Evolutionary conservation across 2,329 filamentous ascomycete species (phyloP), one percentile per base, ranked within the genome.

Genomic region (Alternaria sp.): DNA sequence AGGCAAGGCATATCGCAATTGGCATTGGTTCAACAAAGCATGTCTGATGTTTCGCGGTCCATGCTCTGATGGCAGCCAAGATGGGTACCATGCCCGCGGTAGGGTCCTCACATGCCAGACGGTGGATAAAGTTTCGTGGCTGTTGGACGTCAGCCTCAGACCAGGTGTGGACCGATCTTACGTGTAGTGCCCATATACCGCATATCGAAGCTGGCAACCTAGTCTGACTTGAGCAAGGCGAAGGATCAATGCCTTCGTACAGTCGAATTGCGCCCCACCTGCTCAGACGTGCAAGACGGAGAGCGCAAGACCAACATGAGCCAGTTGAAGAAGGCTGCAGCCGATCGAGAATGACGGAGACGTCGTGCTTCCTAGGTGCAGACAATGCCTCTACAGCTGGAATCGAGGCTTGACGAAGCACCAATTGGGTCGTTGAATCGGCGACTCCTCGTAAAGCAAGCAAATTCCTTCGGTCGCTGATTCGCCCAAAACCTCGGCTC

Each of bases 111-210:
- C 41, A 48, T 32, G 40, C 58, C 30, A 57, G 38, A 48, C 48
- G 54, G 40, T 51, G n/a, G 57, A 67, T 62, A 65, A 67, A 62
- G 67, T 68, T 71, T 66, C 46, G 62, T 61, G 60, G 62, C 60
- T 61, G 63, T 55, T 64, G 57, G 59, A 63, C 65, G 67, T 73
- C 72, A 76, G 72, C 74, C 68, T 72, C 73, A 71, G 73, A 65
- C 54, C 52, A 57, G 51, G 57, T 55, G 54, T 60, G 56, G 60
- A 68, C 75, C 74, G 69, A 65, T 77, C 72, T 77, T 68, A 76
- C 69, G 64, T 63, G 60, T 63, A 67, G 65, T 64, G 64, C 67
- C 69, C 68, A 70, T 68, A 60, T 69, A 61, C 68, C 62, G 64
- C 54, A 62, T 64, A 68, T 65, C 63, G 59, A 68, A 64, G 49